Percentiles rank a stretch among this genome's conserved stretches.
These are phyloP conservation scores for Corinectria fuckeliana DNA, from an alignment of 2,329 filamentous ascomycete species.

Conservation along the genomic window DNA sequence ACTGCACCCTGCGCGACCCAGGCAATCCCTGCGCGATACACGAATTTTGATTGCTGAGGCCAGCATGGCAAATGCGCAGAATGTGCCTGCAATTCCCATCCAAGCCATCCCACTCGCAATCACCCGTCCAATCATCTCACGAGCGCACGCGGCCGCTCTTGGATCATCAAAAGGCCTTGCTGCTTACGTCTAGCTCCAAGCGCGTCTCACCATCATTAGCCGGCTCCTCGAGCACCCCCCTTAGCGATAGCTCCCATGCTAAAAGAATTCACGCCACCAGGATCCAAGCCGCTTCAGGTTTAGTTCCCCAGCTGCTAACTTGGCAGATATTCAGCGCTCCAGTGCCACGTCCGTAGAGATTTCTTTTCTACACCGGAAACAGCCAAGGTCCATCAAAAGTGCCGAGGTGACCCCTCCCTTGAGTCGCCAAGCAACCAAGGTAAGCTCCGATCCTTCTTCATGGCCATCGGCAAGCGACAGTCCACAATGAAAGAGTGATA, in stretches of 20 bases:
- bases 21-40: conserved; percentile 20
- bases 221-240: background rate
- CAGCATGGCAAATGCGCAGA: conserved; percentile 25
- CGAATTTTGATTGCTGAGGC: conserved; percentile 16
- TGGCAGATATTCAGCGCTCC: too few species aligned
- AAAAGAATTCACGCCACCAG: background rate
- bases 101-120: conserved; percentile 19
- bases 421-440: background rate
- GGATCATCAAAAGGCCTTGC: background rate
- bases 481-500: conserved; percentile 53
- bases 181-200: background rate
- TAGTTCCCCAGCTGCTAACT: too few species aligned
- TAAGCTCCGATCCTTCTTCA: conserved; percentile 51
- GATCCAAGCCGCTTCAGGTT: background rate
- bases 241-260: background rate
- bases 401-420: background rate
- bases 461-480: conserved; percentile 45
- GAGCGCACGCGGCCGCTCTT: conserved; percentile 17
- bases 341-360: too few species aligned
- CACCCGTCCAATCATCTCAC: conserved; percentile 21
- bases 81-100: conserved; percentile 26
- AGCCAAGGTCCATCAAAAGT: background rate
- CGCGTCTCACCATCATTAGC: conserved; percentile 20
- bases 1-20: background rate
- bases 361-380: too few species aligned